Evolutionary conservation across 1,284 basidiomycete species (phyloP).

Genomic region (Moesziomyces sp.): DNA sequence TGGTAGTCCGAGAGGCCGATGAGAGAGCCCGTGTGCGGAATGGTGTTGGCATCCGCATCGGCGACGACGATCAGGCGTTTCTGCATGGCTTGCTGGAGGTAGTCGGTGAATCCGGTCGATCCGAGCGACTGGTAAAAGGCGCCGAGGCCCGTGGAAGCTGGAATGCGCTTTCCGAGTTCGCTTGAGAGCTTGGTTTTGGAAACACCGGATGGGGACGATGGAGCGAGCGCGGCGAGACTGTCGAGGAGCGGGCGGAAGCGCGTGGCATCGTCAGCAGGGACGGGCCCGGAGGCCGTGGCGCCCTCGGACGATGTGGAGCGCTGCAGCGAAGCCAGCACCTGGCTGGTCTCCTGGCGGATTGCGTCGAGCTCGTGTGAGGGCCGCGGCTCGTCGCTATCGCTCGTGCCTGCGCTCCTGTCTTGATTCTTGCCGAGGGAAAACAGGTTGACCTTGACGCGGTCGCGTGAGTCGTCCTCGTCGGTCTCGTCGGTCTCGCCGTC

Average conservation of each 20-base stretch:
- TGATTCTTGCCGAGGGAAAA: conserved; percentile 9
- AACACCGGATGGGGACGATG: background rate
- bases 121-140: conserved; percentile 45
- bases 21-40: conserved; percentile 7
- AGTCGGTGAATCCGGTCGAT: conserved; percentile 42
- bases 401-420: background rate
- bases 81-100: conserved; percentile 36
- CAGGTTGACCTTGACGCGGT: conserved; percentile 5
- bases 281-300: conserved; percentile 23
- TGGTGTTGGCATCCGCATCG: conserved; percentile 11
- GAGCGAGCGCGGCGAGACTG: conserved; percentile 13
- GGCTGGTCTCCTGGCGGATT: conserved; percentile 23
- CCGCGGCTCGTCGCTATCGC: conserved; percentile 3
- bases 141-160: conserved; percentile 26
- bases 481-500: conserved; percentile 23
- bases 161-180: conserved; percentile 31
- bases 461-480: conserved; percentile 8
- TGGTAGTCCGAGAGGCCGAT: conserved; percentile 26
- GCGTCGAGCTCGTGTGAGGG: conserved; percentile 13
- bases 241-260: conserved; percentile 46
- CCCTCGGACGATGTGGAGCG: conserved; percentile 23
- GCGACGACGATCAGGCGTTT: conserved; percentile 26
- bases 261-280: conserved; percentile 19
- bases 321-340: conserved; percentile 30
- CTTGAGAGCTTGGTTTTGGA: conserved; percentile 30